A percentile compares a stretch with the other conserved stretches of the same genome.
Conservation (phyloP, 2,329 filamentous ascomycete genomes). For the Didymella arachidicola region DNA sequence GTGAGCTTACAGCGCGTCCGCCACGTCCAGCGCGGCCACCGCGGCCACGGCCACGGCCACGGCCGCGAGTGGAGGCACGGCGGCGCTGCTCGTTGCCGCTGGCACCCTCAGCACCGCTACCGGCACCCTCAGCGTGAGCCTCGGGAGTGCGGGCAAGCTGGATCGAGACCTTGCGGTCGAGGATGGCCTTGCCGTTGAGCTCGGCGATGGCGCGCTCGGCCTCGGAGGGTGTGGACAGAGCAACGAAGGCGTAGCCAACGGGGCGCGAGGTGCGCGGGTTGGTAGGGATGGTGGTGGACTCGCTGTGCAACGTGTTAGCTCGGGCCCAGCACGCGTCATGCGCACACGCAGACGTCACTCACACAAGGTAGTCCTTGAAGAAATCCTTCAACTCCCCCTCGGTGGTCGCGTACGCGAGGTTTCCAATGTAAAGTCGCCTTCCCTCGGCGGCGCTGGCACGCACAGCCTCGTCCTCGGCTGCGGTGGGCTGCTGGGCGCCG, state of each 20-base stretch:
- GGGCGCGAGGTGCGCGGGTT: slow-evolving; percentile 98
- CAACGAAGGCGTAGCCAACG: slow-evolving; percentile 98
- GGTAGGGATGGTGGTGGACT: slow-evolving; percentile 98
- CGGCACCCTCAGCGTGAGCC: slow-evolving; percentile 74
- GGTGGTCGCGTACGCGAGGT: slow-evolving; percentile 99
- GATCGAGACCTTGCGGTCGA: slow-evolving; percentile 98
- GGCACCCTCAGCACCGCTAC: slow-evolving; percentile 76
- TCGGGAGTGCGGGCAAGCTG: slow-evolving; percentile 98
- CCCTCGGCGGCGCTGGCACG: slow-evolving; percentile 98
- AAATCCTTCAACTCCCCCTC: slow-evolving; percentile 99
- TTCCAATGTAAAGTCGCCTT: slow-evolving; percentile 99
- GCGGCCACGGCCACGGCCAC: slow-evolving; percentile 66
- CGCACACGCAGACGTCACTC: slow-evolving; percentile 60
- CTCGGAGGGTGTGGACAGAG: slow-evolving; percentile 92
- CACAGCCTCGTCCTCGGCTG: slow-evolving; percentile 85
- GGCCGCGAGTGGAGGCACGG: slow-evolving; percentile 63
- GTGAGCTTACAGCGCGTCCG: slow-evolving; percentile 71
- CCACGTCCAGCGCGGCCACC: slow-evolving; percentile 68
- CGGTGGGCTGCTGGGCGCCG: slow-evolving; percentile 69
- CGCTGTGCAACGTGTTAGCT: slow-evolving; percentile 64
- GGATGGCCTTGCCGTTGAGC: slow-evolving; percentile 96
- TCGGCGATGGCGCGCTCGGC: slow-evolving; percentile 94
- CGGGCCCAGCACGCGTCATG: slow-evolving; percentile 20
- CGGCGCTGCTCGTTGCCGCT: slow-evolving; percentile 69
- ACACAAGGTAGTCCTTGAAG: slow-evolving; percentile 99